Base-by-base conservation (phyloP, 176 grass and related monocot species). In the Miscanthus lutarioriparius region DNA sequence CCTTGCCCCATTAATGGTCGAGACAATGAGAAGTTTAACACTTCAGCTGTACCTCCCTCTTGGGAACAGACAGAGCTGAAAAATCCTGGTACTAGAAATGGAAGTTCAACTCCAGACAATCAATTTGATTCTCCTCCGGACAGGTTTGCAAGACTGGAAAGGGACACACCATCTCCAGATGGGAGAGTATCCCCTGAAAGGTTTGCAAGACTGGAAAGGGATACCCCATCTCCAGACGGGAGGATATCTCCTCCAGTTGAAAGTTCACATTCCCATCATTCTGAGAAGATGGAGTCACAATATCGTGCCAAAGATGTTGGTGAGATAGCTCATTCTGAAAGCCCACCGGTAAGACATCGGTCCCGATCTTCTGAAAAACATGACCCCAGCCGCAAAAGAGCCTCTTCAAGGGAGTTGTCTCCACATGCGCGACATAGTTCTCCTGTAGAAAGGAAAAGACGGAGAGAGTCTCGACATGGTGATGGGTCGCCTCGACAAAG, bases 321-420 rank as follows among this genome's bases (percentile, higher is more conserved):
- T 76, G 84, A 90, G 82, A 64, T 83, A 77, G 33, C 72, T 82
- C 59, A 10, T 74, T 87, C 88, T 78, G 64, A 8, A 85, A 93
- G 85, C 61, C 85, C 87, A 67, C 65, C 73, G 45, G 53, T 59
- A 85, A 90, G 85, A 49, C 66, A 10, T 2, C 67, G 6, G 25
- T 86, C 90, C 64, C 75, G 28, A 43, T 82, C 92, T 88, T 68
- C 80, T 90, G 85, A 92, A 86, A 95, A 90, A 20, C 71, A 7
- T 87, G 76, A 79, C 54, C 16, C 48, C 3, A 80, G 79, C 36
- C 75, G 45, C 61, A 90, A 91, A 83, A 90, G 67, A 84, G 70
- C 80, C 86, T 79, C 88, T 58, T 80, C 88, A 37, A 81, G 43
- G 58, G 93, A 95, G 59, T 77, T 76, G 38, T 84, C 83, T 75